phyloP scores from a whole-genome alignment of 768 basidiomycete genomes.

The Trametes meyenii region DNA sequence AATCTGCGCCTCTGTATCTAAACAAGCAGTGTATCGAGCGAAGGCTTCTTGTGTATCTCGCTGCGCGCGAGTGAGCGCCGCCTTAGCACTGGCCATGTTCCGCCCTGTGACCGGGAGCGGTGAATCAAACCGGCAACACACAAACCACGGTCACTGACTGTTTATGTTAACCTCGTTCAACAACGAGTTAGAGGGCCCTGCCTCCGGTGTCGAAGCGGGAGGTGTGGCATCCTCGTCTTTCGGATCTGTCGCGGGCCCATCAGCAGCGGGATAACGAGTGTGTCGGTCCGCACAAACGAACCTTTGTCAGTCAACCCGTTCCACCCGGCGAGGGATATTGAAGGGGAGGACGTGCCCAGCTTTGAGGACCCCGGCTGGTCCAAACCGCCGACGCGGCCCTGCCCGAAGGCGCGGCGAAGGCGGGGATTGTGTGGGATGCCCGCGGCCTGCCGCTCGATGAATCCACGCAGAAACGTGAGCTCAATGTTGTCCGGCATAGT shows the following conservation, averaged over 20 bases:
- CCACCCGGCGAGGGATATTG: slow-evolving; percentile 27
- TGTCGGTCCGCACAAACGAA: slow-evolving; percentile 2
- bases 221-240: slow-evolving; percentile 17
- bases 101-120: slow-evolving; percentile 45
- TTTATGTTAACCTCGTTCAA: slow-evolving; percentile 30
- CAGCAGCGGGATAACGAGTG: background rate
- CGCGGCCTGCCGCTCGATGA: slow-evolving; percentile 78
- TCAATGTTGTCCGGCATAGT: slow-evolving; percentile 80
- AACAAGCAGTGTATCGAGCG: slow-evolving; percentile 65
- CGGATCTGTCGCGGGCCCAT: background rate
- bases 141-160: slow-evolving; percentile 45
- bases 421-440: slow-evolving; percentile 81
- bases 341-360: slow-evolving; percentile 26
- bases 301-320: slow-evolving; percentile 23
- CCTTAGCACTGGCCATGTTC: slow-evolving; percentile 63
- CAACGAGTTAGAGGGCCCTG: slow-evolving; percentile 18
- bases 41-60: slow-evolving; percentile 76
- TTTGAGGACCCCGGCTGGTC: slow-evolving; percentile 22
- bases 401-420: slow-evolving; percentile 52
- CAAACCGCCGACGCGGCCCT: slow-evolving; percentile 22
- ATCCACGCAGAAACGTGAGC: slow-evolving; percentile 76
- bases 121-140: slow-evolving; percentile 5
- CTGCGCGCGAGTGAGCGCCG: slow-evolving; percentile 62
- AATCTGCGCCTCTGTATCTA: slow-evolving; percentile 69
- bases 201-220: slow-evolving; percentile 10